Base-by-base conservation (phyloP, 176 grass and related monocot genomes). In the Oryza glaberrima region DNA sequence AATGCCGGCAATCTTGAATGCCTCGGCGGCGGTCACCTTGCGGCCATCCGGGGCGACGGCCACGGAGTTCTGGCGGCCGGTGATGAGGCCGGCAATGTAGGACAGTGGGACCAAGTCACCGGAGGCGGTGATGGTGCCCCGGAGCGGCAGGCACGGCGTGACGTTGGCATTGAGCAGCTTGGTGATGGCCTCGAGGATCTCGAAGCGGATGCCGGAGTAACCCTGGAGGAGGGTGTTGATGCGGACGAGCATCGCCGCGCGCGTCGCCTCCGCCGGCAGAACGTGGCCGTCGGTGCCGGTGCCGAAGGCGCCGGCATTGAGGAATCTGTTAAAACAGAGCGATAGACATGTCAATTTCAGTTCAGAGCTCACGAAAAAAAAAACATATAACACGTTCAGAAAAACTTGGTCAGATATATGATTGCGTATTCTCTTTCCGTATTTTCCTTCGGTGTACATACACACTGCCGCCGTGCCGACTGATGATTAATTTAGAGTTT, bases 221-320 rank as follows among this genome's bases (percentile, higher is more conserved):
- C 93, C 93, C 77, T 95, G 93, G 5, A 95, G 85, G 17, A 95
- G 90, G 13, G 93, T 95, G 91, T 95, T 95, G 88, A 93, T 95
- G 71, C 93, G 90, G 28, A 95, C 93, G 0, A 95, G 79, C 93
- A 95, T 95, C 11, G 93, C 93, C 7, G 93, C 90, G 30, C 93
- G 93, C 14, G 88, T 83, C 1, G 90, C 80, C 28, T 91, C 86
- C 0, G 91, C 86, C 54, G 93, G 93, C 47, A 95, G 90, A 9
- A 74, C 89, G 65, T 95, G 79, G 4, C 86, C 91, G 72, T 92
- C 86, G 10, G 63, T 76, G 26, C 91, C 91, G 12, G 83, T 85
- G 46, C 93, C 93, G 71, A 95, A 95, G 41, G 91, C 91, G 34
- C 93, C 93, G 4, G 91, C 93, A 32, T 95, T 95, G 34, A 95